Evolutionary conservation across 2,329 filamentous ascomycete species (phyloP).

Genomic region (Mycosphaerelloides madeirae): DNA sequence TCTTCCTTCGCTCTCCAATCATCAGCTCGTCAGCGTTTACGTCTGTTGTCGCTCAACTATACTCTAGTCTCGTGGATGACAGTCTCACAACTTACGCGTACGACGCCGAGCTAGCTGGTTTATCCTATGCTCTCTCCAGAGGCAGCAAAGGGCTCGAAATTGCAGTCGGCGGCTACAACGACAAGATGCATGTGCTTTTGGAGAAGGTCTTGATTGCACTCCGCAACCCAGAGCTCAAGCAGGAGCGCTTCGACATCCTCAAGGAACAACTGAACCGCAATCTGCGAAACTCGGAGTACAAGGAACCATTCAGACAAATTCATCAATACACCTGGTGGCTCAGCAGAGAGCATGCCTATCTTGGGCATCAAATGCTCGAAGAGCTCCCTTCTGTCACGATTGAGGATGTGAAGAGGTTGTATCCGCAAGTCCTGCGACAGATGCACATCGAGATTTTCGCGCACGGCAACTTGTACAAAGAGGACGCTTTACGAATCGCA

Average conservation of each 20-base stretch:
- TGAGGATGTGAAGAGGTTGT: constrained; percentile 71
- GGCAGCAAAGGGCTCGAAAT: constrained; percentile 71
- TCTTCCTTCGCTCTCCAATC: constrained; percentile 74
- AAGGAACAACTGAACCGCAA: constrained; percentile 75
- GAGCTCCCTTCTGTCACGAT: constrained; percentile 72
- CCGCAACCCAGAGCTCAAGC: constrained; percentile 74
- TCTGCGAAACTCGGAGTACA: constrained; percentile 81
- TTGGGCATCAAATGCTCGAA: constrained; percentile 72
- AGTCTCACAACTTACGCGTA: constrained; percentile 91
- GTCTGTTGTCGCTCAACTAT: constrained; percentile 71
- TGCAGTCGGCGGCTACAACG: constrained; percentile 85
- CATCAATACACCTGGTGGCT: constrained; percentile 78
- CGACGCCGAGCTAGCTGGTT: constrained; percentile 85
- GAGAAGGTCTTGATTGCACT: constrained; percentile 84
- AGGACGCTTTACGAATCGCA: constrained; percentile 81
- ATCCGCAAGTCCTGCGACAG: constrained; percentile 74
- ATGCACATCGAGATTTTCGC: constrained; percentile 82
- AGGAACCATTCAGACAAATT: constrained; percentile 85
- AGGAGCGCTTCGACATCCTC: constrained; percentile 86
- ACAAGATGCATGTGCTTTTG: constrained; percentile 85
- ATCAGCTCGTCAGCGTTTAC: constrained; percentile 75
- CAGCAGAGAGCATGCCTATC: constrained; percentile 68
- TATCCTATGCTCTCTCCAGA: constrained; percentile 74
- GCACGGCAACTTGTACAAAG: constrained; percentile 91
- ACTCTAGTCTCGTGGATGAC: constrained; percentile 80